These are phyloP conservation scores for Hypoxylon sp. DNA, from an alignment of 2,329 filamentous ascomycete species.

Conservation along the genomic window DNA sequence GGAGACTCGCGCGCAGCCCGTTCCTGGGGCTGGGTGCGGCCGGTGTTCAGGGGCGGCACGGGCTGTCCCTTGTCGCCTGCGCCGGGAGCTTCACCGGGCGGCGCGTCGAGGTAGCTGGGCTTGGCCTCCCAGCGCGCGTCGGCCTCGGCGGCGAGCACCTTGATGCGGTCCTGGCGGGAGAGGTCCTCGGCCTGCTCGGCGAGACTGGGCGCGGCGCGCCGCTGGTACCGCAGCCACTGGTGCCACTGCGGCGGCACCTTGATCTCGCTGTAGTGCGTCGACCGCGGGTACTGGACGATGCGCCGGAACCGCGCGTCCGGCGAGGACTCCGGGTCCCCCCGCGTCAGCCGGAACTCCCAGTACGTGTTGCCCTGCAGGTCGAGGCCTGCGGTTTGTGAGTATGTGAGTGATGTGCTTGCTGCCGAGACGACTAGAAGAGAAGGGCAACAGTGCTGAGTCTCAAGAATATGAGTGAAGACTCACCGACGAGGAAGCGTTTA, in stretches of 20 bases:
- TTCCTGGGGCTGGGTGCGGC: conserved; percentile 29
- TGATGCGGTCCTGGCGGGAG: conserved; percentile 60
- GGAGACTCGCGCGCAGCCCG: conserved; percentile 16
- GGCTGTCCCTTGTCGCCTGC: conserved; percentile 38
- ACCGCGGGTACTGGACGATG: conserved; percentile 66
- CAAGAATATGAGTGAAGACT: conserved; percentile 33
- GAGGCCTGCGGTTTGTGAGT: conserved; percentile 54
- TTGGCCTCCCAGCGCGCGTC: conserved; percentile 71
- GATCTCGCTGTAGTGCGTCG: conserved; percentile 62
- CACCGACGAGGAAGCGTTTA: conserved; percentile 68
- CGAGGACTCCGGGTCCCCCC: conserved; percentile 43
- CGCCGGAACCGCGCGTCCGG: conserved; percentile 61
- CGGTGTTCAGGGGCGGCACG: conserved; percentile 41
- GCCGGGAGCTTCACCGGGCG: conserved; percentile 28
- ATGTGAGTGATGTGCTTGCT: not conserved
- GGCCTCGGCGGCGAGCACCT: conserved; percentile 65
- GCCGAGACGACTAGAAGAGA: not conserved
- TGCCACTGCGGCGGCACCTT: conserved; percentile 70
- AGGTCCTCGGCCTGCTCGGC: conserved; percentile 65
- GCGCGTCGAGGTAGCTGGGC: conserved; percentile 49
- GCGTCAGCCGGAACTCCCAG: conserved; percentile 69
- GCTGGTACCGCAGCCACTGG: conserved; percentile 72
- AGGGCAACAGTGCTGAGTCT: not conserved
- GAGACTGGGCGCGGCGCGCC: conserved; percentile 61
- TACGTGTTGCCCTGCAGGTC: conserved; percentile 73